Evolutionary conservation across 2,329 filamentous ascomycete species (phyloP), one percentile per base, ranked within the genome.

Genomic region (Ampelomyces quisqualis): DNA sequence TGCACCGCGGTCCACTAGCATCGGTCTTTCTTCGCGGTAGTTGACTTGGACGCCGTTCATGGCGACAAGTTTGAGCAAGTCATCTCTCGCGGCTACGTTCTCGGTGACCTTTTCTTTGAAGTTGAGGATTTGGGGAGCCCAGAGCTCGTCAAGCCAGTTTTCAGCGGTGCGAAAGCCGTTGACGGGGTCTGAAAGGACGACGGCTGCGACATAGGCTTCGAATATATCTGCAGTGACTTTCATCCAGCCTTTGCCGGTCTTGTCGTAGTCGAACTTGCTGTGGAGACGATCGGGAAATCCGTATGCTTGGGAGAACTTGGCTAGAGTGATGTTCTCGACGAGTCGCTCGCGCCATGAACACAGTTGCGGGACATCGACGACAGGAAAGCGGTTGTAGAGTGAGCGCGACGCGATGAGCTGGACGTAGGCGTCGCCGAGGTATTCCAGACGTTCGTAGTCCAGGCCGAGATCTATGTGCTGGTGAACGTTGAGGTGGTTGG

Each of bases 171-270:
- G 49, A 32, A 85, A 77, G 1, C 90, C 90, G 32, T 80, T 64
- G 7, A 71, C 67, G 0, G 81, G 75, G 55, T 89, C 79, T 1
- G 84, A 82, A 2, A 88, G 71, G 22, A 95, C 78, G 5, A 90
- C 70, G 3, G 86, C 90, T 7, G 86, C 90, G 11, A 95, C 80
- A 55, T 94, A 96, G 0, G 91, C 86, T 65, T 97, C 91, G 57
- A 96, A 94, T 13, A 96, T 77, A 62, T 97, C 91, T 7, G 85
- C 90, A 40, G 86, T 76, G 7, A 89, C 81, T 67, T 96, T 96
- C 10, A 73, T 77, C 59, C 37, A 70, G 38, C 21, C 61, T 56
- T 56, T 66, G 15, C 45, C 56, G 29, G 58, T 56, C 8, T 49
- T 44, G 37, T 69, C 56, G 49, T 49, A 55, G 32, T 65, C 40